Base-by-base conservation (phyloP, 805 yeast species). In the Kodamaea lidongshanica region DNA sequence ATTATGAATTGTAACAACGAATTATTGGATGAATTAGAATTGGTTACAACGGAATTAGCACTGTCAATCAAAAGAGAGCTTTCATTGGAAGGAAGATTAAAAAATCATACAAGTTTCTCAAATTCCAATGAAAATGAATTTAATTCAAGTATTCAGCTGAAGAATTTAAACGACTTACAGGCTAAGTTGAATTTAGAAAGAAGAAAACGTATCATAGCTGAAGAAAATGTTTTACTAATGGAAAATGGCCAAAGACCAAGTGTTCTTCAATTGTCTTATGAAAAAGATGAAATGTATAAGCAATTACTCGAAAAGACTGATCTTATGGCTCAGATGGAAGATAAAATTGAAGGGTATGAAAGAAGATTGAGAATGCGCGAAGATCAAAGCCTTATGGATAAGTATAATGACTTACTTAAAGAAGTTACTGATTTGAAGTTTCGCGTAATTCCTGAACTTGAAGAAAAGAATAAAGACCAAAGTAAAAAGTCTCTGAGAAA, bases 1-100 rank as follows among this genome's bases (percentile, higher is more conserved):
- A 58, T 80, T 6, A 62, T 81, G 58, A 71, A 64, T 19, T 74
- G 80, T 31, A 79, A 76, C 38, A 65, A 65, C 28, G 70, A 67
- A 15, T 52, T 82, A 22, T 61, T 79, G 42, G 66, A 70, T 33
- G 89, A 82, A 45, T 54, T 83, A 23, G 79, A 77, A 36, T 45
- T 80, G 14, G 78, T 83, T 1, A 77, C 88, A 1, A 70, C 72
- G 15, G 94, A 82, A 45, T 60, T 83, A 28, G 88, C 87, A 0
- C 73, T 73, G 14, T 77, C 88, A 0, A 79, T 82, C 26, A 70
- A 73, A 32, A 59, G 92, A 23, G 94, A 83, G 48, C 60, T 80
- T n/a, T 50, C 61, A 12, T 48, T 82, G 25, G 87, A 79, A 44
- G 58, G 59, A 28, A 62, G 56, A 25, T 33, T 74, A 16, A 50